phyloP scores from a whole-genome alignment of 257 asterid species.

The Penstemon barbatus region DNA sequence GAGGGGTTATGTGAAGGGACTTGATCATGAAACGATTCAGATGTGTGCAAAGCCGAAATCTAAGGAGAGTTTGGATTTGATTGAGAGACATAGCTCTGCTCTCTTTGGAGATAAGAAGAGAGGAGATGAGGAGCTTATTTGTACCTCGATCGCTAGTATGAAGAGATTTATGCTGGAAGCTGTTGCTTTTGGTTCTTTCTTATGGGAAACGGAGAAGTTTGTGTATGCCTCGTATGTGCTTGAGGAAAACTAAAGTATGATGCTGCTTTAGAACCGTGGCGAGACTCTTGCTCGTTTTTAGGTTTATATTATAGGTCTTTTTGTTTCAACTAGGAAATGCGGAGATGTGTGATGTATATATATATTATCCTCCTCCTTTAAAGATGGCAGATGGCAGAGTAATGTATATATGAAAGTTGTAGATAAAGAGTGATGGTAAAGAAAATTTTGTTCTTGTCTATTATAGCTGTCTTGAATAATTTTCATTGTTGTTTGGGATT shows the following conservation, averaged over 20 bases:
- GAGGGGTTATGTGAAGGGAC: slow-evolving; percentile 57
- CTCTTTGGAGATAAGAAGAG: slow-evolving; percentile 60
- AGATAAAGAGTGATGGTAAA: not conserved
- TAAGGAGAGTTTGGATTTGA: slow-evolving; percentile 61
- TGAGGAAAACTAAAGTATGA: slow-evolving; percentile 45
- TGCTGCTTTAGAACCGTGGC: not conserved
- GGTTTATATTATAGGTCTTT: slow-evolving; percentile 13
- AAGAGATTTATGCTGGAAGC: slow-evolving; percentile 86
- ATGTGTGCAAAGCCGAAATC: slow-evolving; percentile 73
- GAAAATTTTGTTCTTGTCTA: not conserved
- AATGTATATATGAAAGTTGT: slow-evolving; percentile 15
- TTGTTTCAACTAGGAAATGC: slow-evolving; percentile 22
- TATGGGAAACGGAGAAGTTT: slow-evolving; percentile 69
- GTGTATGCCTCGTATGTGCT: slow-evolving; percentile 55
- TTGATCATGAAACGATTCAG: slow-evolving; percentile 53
- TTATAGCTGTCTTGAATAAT: too few relatives aligned
- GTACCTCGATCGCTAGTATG: slow-evolving; percentile 69
- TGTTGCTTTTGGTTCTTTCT: slow-evolving; percentile 79
- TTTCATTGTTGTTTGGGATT: too few relatives aligned
- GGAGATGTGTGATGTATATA: slow-evolving; percentile 28
- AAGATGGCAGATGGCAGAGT: not conserved
- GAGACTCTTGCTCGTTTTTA: not conserved
- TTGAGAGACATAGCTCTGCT: slow-evolving; percentile 67
- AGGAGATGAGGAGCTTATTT: slow-evolving; percentile 42
- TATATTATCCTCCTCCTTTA: not conserved